Percentiles rank a stretch among this genome's conserved stretches.
phyloP scores from a whole-genome alignment of 768 basidiomycete species.

The Lyophyllum decastes region DNA sequence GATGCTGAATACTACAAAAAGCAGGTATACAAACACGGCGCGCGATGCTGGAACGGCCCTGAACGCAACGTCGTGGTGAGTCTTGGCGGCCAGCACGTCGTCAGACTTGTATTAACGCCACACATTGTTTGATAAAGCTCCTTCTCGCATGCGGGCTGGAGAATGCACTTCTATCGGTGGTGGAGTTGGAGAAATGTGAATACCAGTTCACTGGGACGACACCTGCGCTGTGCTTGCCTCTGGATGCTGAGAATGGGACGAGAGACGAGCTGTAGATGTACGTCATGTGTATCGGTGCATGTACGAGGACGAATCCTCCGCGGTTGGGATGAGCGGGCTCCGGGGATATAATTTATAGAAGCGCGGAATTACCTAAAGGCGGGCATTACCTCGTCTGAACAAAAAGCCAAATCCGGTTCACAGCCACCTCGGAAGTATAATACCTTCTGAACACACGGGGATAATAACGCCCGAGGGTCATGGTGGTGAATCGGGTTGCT shows the following conservation, averaged over 20 bases:
- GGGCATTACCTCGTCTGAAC: too few species aligned
- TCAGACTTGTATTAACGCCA: too few species aligned
- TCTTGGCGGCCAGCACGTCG: too few species aligned
- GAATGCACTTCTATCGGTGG: conserved; percentile 75
- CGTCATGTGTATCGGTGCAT: neutral
- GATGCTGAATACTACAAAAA: conserved; percentile 75
- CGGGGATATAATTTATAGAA: too few species aligned
- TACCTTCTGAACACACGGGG: too few species aligned
- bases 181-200: conserved; percentile 96
- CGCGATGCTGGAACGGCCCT: conserved; percentile 97
- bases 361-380: too few species aligned
- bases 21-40: conserved; percentile 81
- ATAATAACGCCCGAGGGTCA: too few species aligned
- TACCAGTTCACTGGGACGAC: conserved; percentile 85
- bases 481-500: too few species aligned
- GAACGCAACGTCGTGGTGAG: conserved; percentile 79
- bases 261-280: conserved; percentile 43
- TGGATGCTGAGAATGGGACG: conserved; percentile 35
- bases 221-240: conserved; percentile 78
- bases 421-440: too few species aligned
- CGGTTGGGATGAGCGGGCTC: too few species aligned
- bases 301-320: neutral
- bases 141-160: conserved; percentile 83
- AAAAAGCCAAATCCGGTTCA: too few species aligned
- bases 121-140: conserved; percentile 46